Base-by-base conservation (phyloP, 2,329 filamentous ascomycete species). In the Fusarium tuaranense region DNA sequence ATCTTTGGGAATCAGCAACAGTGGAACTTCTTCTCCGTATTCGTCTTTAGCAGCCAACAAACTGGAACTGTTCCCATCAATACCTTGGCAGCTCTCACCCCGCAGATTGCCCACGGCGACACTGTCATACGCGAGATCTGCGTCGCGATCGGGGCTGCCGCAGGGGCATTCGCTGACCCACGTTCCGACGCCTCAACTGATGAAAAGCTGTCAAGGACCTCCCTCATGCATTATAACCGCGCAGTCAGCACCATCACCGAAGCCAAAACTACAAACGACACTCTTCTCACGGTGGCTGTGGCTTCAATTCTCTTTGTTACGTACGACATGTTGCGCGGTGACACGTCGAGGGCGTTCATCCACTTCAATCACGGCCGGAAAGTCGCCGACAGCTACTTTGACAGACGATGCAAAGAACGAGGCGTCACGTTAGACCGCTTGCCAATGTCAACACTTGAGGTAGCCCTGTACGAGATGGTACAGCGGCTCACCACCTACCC, bases 401-500 rank as follows among this genome's bases (percentile, higher is more conserved):
- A 59, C 18, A 48, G 68, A 20, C 62, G 74, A 12, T 63, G 70
- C 38, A 38, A 65, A 16, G 72, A 78, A n/a, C 58, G 72, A 9
- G 67, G 68, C 3, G 13, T 72, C 9, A 58, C 68, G 2, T 48
- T 76, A 16, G 44, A 75, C 5, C 25, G 68, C 0, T n/a, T 77
- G 2, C 61, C 30, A 4, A 32, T 77, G 2, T 71, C 76, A 7
- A 27, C 73, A 6, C 41, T 74, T 13, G 75, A 77, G 14, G 63
- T 67, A 8, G 75, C 75, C 14, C 16, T 70, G 8, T 73, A 70
- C 22, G 76, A 78, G 22, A 74, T 74, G 55, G 55, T 76, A 20
- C 76, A 78, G 63, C 76, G 76, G 2, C 63, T 78, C 13, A 73
- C 65, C 12, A 78, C 72, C 3, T 76, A 76, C 18, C 72, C 76